These are phyloP conservation scores for Termitomyces sp. DNA, from an alignment of 768 basidiomycete genomes.

Conservation along the genomic window DNA sequence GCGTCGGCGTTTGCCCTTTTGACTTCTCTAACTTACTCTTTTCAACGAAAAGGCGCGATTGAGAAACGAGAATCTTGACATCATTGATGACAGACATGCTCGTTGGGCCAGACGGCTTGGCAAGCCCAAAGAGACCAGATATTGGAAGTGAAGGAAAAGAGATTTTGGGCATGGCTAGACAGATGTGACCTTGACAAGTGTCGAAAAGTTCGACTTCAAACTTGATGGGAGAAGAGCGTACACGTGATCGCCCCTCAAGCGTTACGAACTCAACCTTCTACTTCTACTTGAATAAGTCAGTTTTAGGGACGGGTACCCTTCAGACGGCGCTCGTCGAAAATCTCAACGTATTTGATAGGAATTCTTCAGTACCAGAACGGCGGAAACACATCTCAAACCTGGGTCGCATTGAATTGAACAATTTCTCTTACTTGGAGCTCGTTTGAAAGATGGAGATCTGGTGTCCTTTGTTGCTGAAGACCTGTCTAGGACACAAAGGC, in stretches of 20 bases:
- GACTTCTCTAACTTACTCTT: constrained; percentile 49
- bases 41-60: constrained; percentile 75
- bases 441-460: constrained; percentile 21
- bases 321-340: no score
- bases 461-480: constrained; percentile 38
- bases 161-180: constrained; percentile 59
- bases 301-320: no score
- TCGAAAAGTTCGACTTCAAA: no score
- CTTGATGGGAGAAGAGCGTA: no score
- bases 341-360: no score
- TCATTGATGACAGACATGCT: constrained; percentile 89
- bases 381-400: constrained; percentile 13
- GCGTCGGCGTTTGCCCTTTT: constrained; percentile 40
- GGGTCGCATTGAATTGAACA: constrained; percentile 41
- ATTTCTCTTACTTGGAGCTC: constrained; percentile 44
- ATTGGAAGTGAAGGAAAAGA: constrained; percentile 49
- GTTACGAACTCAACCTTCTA: no score
- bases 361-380: no score
- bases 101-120: constrained; percentile 89
- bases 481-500: constrained; percentile 21
- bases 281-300: no score
- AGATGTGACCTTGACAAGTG: no score
- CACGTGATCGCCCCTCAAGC: no score
- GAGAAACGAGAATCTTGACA: constrained; percentile 72
- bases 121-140: constrained; percentile 80